Conservation (phyloP, 73 alveolate species). For the Halteria grandinella region DNA sequence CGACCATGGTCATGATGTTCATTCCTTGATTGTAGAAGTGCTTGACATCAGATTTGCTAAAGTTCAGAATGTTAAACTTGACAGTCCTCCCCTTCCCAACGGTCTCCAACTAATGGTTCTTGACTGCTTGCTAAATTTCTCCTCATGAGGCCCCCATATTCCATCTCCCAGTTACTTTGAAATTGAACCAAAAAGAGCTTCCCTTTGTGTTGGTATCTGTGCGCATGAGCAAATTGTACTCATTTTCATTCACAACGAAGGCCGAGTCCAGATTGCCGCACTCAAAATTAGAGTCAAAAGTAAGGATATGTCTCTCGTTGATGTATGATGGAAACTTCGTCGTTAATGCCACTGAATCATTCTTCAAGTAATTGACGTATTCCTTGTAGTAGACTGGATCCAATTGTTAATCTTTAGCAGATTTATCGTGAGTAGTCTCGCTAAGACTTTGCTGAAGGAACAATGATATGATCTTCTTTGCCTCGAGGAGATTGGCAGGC, state of each 20-base stretch:
- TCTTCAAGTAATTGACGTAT: slow-evolving; percentile 19
- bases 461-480: too few species aligned
- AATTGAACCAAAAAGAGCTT: slow-evolving; percentile 94
- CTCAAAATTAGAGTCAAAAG: slow-evolving; percentile 68
- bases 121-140: too few species aligned
- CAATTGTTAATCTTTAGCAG: too few species aligned
- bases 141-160: too few species aligned
- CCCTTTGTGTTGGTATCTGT: slow-evolving; percentile 94
- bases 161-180: slow-evolving; percentile 81
- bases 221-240: slow-evolving; percentile 77
- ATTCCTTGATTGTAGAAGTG: slow-evolving; percentile 65
- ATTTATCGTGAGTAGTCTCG: too few species aligned
- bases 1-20: slow-evolving; percentile 25
- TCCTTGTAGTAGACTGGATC: slow-evolving; percentile 8
- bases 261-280: slow-evolving; percentile 71
- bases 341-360: not conserved
- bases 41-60: slow-evolving; percentile 66
- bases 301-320: not conserved
- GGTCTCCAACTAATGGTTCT: too few species aligned
- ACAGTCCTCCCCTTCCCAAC: slow-evolving; percentile 61
- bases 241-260: slow-evolving; percentile 35
- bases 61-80: slow-evolving; percentile 78
- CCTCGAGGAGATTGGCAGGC: slow-evolving; percentile 28
- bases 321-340: slow-evolving; percentile 6
- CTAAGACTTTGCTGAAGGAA: too few species aligned